Conservation (phyloP, 305 asterid species). For the Ilex paraguariensis region DNA sequence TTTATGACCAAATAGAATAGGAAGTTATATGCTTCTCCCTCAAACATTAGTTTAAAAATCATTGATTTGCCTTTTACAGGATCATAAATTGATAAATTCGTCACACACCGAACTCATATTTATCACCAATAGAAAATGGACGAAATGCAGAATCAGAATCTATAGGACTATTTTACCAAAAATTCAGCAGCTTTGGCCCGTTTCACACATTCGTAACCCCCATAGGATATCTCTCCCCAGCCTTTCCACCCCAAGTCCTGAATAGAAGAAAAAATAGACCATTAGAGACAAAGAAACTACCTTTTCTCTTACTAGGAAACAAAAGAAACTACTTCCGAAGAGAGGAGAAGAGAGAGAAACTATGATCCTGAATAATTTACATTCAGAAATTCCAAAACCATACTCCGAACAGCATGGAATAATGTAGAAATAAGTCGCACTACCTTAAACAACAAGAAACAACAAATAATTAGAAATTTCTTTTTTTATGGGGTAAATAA, state of each 20-base stretch:
- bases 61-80: constrained; percentile 8
- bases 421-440: background rate
- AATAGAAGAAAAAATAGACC: constrained; percentile 9
- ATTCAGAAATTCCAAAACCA: too few species aligned
- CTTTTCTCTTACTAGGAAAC: too few species aligned
- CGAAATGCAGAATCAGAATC: too few species aligned
- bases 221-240: constrained; percentile 98
- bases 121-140: too few species aligned
- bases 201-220: constrained; percentile 62
- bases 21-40: constrained; percentile 2
- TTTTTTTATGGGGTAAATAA: too few species aligned
- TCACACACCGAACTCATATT: too few species aligned
- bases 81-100: background rate
- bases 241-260: constrained; percentile 96
- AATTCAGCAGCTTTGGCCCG: constrained; percentile 92
- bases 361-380: too few species aligned
- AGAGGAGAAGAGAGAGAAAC: too few species aligned
- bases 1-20: too few species aligned
- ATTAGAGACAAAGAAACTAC: background rate
- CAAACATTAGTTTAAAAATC: constrained; percentile 5
- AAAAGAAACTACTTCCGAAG: too few species aligned
- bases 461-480: too few species aligned
- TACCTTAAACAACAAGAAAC: background rate
- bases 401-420: background rate
- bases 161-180: constrained; percentile 40